Base-by-base conservation (phyloP, 148 eudicot genomes). In the Suaeda aralocaspica region DNA sequence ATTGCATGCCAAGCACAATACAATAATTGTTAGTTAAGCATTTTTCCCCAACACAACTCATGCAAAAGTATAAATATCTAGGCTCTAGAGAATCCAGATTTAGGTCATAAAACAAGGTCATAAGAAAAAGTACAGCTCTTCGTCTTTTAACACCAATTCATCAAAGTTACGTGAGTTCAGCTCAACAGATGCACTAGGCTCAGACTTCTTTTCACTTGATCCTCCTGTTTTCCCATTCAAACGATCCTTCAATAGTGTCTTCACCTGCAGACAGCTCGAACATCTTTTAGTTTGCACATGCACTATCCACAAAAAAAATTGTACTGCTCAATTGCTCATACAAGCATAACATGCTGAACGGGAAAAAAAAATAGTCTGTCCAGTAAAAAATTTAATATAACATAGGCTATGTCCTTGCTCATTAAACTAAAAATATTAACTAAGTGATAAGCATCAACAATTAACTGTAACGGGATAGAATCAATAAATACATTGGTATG, bases 141-240 rank as follows among this genome's bases (percentile, higher is more conserved):
- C 91, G 83, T 97, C 89, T 79, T 87, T 91, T 67, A 82, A 71
- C 73, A 94, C 97, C 73, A 79, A 51, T 34, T 94, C 97, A 78
- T 91, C 98, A 74, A 94, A 94, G 79, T 94, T 91, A 24, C 77
- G 76, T 18, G 98, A 89, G 82, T 82, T 88, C 78, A 94, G 65
- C 75, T 86, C 98, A 25, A 94, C 86, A 56, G 98, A 94, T 71
- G 86, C 83, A 85, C 75, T 89, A 52, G 92, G 80, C 71, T 89
- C 98, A 59, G 98, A 80, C 72, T 91, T 94, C 70, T 91, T 94
- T 71, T 89, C 86, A 79, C 88, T 87, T 66, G 98, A 90, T 71
- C 88, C 93, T 48, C 84, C 88, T 22, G 88, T 64, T 80, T 91
- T 94, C 45, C 98, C 98, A 53, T 80, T 67, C 70, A 94, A 67